phyloP scores from a whole-genome alignment of 768 basidiomycete species.

The Leccinellum luteum region DNA sequence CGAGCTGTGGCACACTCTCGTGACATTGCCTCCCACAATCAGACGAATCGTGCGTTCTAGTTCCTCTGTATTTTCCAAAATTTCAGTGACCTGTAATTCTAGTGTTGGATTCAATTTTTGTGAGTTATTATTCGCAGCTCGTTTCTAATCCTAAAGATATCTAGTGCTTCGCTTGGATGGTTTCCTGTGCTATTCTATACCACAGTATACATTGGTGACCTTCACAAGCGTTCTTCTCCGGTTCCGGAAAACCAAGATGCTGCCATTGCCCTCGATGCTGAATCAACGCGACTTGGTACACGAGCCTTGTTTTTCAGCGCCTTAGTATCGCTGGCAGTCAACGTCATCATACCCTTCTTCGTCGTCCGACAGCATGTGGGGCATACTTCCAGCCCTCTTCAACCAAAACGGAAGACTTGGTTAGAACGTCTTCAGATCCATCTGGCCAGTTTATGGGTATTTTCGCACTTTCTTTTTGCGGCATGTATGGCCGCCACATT shows the following conservation, averaged over 20 bases:
- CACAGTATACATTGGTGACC: constrained; percentile 83
- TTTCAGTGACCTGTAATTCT: constrained; percentile 7
- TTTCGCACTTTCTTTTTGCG: constrained; percentile 72
- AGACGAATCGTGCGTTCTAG: constrained; percentile 66
- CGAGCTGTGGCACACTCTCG: constrained; percentile 70
- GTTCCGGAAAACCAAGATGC: constrained; percentile 29
- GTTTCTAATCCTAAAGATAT: constrained; percentile 1
- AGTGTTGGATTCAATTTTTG: constrained; percentile 85
- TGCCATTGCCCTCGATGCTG: constrained; percentile 46
- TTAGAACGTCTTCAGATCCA: constrained; percentile 53
- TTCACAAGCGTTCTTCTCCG: constrained; percentile 58
- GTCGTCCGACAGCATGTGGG: constrained; percentile 32
- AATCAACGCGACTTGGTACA: constrained; percentile 80
- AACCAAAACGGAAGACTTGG: constrained; percentile 20
- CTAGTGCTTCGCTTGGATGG: constrained; percentile 84
- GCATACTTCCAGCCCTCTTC: constrained; percentile 14
- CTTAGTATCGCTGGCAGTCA: constrained; percentile 62
- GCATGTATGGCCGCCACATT: constrained; percentile 78
- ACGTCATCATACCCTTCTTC: constrained; percentile 70
- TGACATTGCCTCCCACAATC: constrained; percentile 69
- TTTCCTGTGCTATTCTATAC: constrained; percentile 91
- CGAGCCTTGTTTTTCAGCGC: constrained; percentile 81
- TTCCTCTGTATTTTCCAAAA: constrained; percentile 1
- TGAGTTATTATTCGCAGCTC: constrained; percentile 33
- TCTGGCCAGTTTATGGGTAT: constrained; percentile 73